Evolutionary conservation across 1,139 yeast species (phyloP).

Genomic region (Sugiyamaella japonica): DNA sequence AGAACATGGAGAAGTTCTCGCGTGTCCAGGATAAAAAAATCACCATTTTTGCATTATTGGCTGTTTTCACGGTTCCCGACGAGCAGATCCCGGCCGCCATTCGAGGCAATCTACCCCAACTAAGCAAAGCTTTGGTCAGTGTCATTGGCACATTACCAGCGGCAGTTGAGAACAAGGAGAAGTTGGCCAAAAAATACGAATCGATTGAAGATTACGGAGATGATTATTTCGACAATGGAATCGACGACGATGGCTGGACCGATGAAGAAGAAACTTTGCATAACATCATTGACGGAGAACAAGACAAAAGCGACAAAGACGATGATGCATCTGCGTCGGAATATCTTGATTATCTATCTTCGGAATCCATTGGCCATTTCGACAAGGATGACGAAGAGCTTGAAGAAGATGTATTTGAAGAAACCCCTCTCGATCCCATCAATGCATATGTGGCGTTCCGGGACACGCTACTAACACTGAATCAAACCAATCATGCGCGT

Average conservation of each 20-base stretch:
- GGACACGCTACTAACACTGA: constrained; percentile 44
- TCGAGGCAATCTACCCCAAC: constrained; percentile 38
- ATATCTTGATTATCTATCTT: constrained; percentile 36
- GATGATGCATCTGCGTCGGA: constrained; percentile 44
- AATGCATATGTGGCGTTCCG: constrained; percentile 60
- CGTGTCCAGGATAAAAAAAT: constrained; percentile 83
- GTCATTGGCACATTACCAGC: constrained; percentile 63
- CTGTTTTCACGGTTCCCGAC: constrained; percentile 46
- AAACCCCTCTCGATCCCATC: constrained; percentile 72
- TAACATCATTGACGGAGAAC: constrained; percentile 46
- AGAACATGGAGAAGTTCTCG: constrained; percentile 54
- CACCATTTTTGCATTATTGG: constrained; percentile 64
- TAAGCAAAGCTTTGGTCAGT: constrained; percentile 52
- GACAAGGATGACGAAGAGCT: constrained; percentile 49
- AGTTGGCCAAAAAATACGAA: constrained; percentile 56
- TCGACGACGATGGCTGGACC: constrained; percentile 43
- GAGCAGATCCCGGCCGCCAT: constrained; percentile 42
- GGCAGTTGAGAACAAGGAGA: constrained; percentile 66
- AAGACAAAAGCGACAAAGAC: constrained; percentile 19
- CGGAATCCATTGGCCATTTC: constrained; percentile 22
- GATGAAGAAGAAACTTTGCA: constrained; percentile 47
- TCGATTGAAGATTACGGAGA: constrained; percentile 41
- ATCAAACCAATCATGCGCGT: constrained; percentile 33
- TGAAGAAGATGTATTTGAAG: constrained; percentile 78
- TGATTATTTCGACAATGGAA: constrained; percentile 38